Conservation (phyloP, 139 green algal genomes). For the Gonium pectorale region DNA sequence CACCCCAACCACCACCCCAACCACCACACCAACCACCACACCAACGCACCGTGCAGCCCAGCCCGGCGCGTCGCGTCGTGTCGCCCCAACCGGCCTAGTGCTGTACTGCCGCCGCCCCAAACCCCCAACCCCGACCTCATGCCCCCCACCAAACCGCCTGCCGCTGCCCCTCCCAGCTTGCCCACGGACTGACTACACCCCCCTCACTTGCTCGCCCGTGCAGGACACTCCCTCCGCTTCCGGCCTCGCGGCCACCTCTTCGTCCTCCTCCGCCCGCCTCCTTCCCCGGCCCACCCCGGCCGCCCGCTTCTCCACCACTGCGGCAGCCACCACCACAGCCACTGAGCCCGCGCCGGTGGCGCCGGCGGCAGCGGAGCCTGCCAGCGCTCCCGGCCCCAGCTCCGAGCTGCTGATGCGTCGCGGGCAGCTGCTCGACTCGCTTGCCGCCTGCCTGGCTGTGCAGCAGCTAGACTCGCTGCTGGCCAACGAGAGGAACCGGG, state of each 20-base stretch:
- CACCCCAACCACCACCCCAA: too few species aligned
- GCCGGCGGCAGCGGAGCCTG: background rate
- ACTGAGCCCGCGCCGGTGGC: too few species aligned
- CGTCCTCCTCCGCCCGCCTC: background rate
- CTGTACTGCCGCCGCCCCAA: too few species aligned
- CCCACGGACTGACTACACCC: too few species aligned
- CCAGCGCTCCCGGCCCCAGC: background rate
- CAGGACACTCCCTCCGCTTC: background rate
- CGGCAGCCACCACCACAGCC: background rate
- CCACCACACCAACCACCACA: too few species aligned
- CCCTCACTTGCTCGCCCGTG: background rate
- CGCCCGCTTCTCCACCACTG: background rate
- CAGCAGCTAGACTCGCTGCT: conserved; percentile 40
- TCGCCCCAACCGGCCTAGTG: too few species aligned
- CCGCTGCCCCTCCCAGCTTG: background rate
- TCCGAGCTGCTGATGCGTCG: background rate
- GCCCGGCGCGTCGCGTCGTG: too few species aligned
- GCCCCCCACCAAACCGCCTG: too few species aligned
- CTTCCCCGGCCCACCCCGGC: background rate
- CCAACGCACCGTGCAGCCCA: too few species aligned
- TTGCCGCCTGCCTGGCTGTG: background rate
- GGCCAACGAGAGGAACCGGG: background rate
- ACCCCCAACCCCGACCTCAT: too few species aligned
- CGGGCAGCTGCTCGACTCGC: background rate
- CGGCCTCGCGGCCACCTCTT: background rate